phyloP scores from a whole-genome alignment of 805 yeast species.

The Metschnikowia cerradonensis region DNA sequence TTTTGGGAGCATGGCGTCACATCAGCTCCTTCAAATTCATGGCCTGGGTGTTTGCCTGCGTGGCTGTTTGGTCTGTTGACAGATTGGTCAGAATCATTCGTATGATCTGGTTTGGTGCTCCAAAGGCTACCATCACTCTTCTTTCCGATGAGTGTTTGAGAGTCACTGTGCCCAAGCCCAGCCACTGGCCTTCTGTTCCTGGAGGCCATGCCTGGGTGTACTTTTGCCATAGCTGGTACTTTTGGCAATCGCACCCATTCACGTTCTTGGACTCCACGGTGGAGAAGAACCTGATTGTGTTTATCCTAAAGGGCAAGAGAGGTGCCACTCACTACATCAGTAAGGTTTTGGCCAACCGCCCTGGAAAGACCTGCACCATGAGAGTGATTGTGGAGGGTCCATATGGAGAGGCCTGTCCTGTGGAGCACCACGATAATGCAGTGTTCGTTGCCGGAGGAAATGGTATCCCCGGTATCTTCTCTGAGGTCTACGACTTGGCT shows the following conservation, averaged over 20 bases:
- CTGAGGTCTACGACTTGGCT: slow-evolving; percentile 35
- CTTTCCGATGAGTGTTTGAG: slow-evolving; percentile 36
- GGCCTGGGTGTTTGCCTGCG: slow-evolving; percentile 12
- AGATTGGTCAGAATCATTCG: slow-evolving; percentile 28
- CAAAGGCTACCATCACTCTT: slow-evolving; percentile 27
- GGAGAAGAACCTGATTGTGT: slow-evolving; percentile 21
- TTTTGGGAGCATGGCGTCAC: slow-evolving; percentile 18
- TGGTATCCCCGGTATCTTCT: slow-evolving; percentile 62
- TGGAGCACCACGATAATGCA: slow-evolving; percentile 48
- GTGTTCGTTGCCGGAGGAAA: slow-evolving; percentile 70
- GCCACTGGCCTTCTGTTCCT: slow-evolving; percentile 34
- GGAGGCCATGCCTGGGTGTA: slow-evolving; percentile 42
- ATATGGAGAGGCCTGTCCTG: slow-evolving; percentile 54
- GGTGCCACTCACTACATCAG: slow-evolving; percentile 36
- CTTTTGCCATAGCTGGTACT: slow-evolving; percentile 30
- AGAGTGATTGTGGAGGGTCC: slow-evolving; percentile 60
- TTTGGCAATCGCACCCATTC: slow-evolving; percentile 45
- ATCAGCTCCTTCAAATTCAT: slow-evolving; percentile 9
- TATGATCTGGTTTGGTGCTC: slow-evolving; percentile 32
- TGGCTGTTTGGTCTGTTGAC: slow-evolving; percentile 34
- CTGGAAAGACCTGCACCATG: slow-evolving; percentile 26
- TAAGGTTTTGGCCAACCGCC: slow-evolving; percentile 24
- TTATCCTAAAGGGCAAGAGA: slow-evolving; percentile 35
- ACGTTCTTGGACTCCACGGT: slow-evolving; percentile 25
- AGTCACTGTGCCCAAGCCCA: slow-evolving; percentile 34